These are phyloP conservation scores for Fusarium temperatum DNA, from an alignment of 2,329 filamentous ascomycete genomes.

Conservation along the genomic window DNA sequence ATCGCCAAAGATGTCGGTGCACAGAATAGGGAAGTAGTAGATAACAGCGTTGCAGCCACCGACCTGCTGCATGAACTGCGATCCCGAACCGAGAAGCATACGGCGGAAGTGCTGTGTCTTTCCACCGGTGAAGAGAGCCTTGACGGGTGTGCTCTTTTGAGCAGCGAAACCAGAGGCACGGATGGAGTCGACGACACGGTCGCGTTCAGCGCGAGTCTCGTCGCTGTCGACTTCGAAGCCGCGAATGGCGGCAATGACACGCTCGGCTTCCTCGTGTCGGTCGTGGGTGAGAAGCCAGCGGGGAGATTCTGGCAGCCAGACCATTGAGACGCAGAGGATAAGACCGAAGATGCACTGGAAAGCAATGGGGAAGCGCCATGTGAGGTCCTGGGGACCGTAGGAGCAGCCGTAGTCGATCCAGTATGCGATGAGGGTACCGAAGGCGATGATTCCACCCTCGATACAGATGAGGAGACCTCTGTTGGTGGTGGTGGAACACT, in stretches of 20 bases:
- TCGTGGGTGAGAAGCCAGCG: slow-evolving; percentile 59
- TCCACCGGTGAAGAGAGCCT: slow-evolving; percentile 66
- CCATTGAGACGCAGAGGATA: slow-evolving; percentile 53
- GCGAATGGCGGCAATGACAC: slow-evolving; percentile 43
- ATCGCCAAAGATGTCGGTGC: slow-evolving; percentile 45
- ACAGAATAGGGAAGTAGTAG: slow-evolving; percentile 70
- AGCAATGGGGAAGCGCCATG: slow-evolving; percentile 66
- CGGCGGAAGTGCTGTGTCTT: slow-evolving; percentile 73
- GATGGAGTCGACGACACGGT: slow-evolving; percentile 60
- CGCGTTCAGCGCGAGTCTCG: slow-evolving; percentile 67
- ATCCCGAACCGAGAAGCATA: slow-evolving; percentile 67
- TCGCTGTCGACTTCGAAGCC: slow-evolving; percentile 59
- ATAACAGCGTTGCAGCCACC: slow-evolving; percentile 67
- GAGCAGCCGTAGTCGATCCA: slow-evolving; percentile 55
- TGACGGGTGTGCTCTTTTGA: slow-evolving; percentile 57
- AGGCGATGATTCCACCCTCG: slow-evolving; percentile 53
- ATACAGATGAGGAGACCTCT: slow-evolving; percentile 64
- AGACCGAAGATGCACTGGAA: slow-evolving; percentile 52
- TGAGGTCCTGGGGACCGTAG: slow-evolving; percentile 56
- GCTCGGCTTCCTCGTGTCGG: slow-evolving; percentile 52
- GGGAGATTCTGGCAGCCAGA: slow-evolving; percentile 58
- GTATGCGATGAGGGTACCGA: slow-evolving; percentile 54
- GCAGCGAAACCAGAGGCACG: slow-evolving; percentile 59
- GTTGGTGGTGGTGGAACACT: slow-evolving; percentile 62
- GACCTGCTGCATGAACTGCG: slow-evolving; percentile 71